Base-by-base conservation (phyloP, 192 early-diverging fungal genomes). In the Obelidium mucronatum region DNA sequence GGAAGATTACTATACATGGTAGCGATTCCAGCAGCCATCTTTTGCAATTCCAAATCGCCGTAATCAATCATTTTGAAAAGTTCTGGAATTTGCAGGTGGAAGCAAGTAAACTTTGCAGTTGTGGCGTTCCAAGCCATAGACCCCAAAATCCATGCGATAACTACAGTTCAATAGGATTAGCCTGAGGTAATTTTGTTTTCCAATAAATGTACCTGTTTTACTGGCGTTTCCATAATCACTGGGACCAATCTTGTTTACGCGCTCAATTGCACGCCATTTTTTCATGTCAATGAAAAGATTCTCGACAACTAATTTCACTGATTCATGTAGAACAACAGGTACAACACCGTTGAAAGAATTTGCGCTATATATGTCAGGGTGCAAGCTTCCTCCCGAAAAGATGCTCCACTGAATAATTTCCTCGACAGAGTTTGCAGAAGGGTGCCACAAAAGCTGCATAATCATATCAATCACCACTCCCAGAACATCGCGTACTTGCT, bases 401-500 rank as follows among this genome's bases (percentile, higher is more conserved):
- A 72, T 24, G 40, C 40, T 71, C 69, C 79, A 60, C 11, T 6
- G 36, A 4, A 78, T 6, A 24, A 68, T 6, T 30, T 74, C 79
- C 22, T 26, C 13, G 15, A 84, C 79, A 5, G 53, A 39, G 40
- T 34, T n/a, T 3, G 74, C 73, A 22, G 74, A 19, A 26, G 73
- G 48, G 8, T 6, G 19, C 75, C 75, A 82, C 67, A 28, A 19
- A 30, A 63, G 19, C 55, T 63, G 40, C 6, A 78, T 31, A 1
- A 70, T 28, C 0, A 31, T 40, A 56, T 67, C 70, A 36, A 97
- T 89, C 55, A 89, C 83, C 4, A 82, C 82, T 33, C 94, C 96
- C 2, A 96, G 75, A 22, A 86, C 80, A 63, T 95, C 92, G 2
- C 96, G 87, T 30, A 97, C 94, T 79, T 96, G 94, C 72, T 96